Evolutionary conservation across 2,329 filamentous ascomycete genomes (phyloP).

Genomic region (Leptographium lundbergii): DNA sequence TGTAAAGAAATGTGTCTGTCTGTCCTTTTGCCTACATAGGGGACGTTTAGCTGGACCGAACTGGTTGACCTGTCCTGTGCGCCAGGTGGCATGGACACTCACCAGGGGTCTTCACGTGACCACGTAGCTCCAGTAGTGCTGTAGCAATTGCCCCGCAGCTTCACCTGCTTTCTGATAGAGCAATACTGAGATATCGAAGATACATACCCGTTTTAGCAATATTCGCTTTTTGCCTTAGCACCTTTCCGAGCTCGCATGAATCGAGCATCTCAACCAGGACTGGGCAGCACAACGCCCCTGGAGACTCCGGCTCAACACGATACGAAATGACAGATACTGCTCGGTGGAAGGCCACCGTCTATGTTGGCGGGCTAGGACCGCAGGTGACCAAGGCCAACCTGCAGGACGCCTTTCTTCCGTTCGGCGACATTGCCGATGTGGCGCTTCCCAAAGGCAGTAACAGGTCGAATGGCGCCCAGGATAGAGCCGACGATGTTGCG

Average conservation of each 20-base stretch:
- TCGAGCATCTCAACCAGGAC: background rate
- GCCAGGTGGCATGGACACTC: conserved; percentile 4
- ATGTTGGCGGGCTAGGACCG: conserved; percentile 78
- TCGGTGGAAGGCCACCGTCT: conserved; percentile 82
- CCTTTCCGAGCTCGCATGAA: too few species aligned
- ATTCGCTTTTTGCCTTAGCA: background rate
- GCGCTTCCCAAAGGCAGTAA: conserved; percentile 79
- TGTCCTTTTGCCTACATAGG: conserved; percentile 7
- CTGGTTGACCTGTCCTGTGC: conserved; percentile 10
- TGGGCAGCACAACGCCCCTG: background rate
- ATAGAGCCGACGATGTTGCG: background rate
- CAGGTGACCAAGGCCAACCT: conserved; percentile 64
- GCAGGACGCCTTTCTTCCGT: conserved; percentile 87
- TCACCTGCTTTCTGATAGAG: background rate
- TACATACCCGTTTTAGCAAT: background rate
- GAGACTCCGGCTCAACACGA: background rate
- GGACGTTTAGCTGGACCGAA: conserved; percentile 1
- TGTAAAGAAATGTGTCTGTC: conserved; percentile 2
- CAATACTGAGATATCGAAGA: background rate
- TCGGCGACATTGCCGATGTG: conserved; percentile 89
- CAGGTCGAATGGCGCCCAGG: conserved; percentile 42
- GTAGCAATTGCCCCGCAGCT: background rate
- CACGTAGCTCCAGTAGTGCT: background rate
- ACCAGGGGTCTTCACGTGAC: conserved; percentile 5
- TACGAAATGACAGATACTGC: conserved; percentile 63